Percentiles rank a stretch among this genome's conserved stretches.
Conservation (phyloP, 768 basidiomycete species). For the Kwoniella heveanensis region DNA sequence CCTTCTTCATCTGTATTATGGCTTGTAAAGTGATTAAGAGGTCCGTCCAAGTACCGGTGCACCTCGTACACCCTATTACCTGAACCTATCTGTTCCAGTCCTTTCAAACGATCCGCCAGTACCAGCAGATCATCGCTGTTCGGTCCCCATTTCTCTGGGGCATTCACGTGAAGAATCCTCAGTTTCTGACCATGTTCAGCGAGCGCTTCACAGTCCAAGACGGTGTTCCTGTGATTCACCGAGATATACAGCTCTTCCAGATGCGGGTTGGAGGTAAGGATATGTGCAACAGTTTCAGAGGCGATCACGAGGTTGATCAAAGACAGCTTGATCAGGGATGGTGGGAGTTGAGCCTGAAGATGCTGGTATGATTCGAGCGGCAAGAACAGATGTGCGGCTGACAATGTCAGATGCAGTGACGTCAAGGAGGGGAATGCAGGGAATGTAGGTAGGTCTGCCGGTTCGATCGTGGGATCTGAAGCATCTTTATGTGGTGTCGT, state of each 20-base stretch:
- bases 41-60: constrained; percentile 13
- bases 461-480: constrained; percentile 3
- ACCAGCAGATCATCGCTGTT: constrained; percentile 31
- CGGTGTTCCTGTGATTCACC: constrained; percentile 26
- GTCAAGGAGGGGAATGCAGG: constrained; percentile 22
- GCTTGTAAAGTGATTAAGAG: neutral
- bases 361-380: constrained; percentile 7
- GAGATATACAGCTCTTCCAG: constrained; percentile 45
- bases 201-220: constrained; percentile 26
- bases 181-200: constrained; percentile 4
- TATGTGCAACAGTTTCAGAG: constrained; percentile 10
- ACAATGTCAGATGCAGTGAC: constrained; percentile 40
- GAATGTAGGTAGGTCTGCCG: constrained; percentile 31
- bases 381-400: constrained; percentile 19
- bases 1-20: neutral
- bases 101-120: constrained; percentile 23
- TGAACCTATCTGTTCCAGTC: constrained; percentile 37
- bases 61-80: constrained; percentile 49
- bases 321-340: constrained; percentile 24
- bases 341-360: constrained; percentile 20
- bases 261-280: constrained; percentile 17
- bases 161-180: constrained; percentile 39
- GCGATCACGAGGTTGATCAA: constrained; percentile 39
- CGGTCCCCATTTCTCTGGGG: constrained; percentile 35
- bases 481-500: constrained; percentile 27